Evolutionary conservation across 2,329 filamentous ascomycete genomes (phyloP).

Genomic region (Cercospora beticola): DNA sequence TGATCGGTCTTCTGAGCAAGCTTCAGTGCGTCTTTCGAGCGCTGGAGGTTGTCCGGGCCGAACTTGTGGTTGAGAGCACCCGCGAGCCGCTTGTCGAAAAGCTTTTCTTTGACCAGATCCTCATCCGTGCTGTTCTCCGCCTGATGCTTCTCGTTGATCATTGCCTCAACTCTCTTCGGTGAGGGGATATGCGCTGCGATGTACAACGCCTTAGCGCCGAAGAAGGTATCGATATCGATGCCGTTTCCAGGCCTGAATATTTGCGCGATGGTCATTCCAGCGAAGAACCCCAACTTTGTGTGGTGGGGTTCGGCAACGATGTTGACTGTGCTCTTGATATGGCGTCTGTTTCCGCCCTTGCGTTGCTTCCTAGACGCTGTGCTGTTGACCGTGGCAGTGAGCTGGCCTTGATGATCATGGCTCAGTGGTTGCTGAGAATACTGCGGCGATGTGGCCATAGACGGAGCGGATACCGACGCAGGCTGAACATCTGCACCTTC

Average conservation of each 20-base stretch:
- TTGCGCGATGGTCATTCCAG: not conserved
- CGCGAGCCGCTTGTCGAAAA: not conserved
- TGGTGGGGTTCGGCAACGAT: not conserved
- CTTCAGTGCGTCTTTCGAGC: not conserved
- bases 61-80: not conserved
- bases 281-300: not conserved
- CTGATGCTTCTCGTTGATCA: not conserved
- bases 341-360: not conserved
- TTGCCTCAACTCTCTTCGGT: not conserved
- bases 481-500: not conserved
- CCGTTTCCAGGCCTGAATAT: not conserved
- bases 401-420: not conserved
- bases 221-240: not conserved
- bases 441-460: no score
- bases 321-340: not conserved
- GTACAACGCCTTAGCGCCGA: not conserved
- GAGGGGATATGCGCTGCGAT: not conserved
- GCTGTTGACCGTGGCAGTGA: not conserved
- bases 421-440: not conserved
- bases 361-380: not conserved
- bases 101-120: not conserved
- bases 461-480: no score
- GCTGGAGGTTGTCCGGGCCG: not conserved
- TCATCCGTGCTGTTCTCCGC: not conserved
- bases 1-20: not conserved